These are phyloP conservation scores for Phytopythium ostracodes DNA, from an alignment of 352 stramenopile species.

Conservation along the genomic window DNA sequence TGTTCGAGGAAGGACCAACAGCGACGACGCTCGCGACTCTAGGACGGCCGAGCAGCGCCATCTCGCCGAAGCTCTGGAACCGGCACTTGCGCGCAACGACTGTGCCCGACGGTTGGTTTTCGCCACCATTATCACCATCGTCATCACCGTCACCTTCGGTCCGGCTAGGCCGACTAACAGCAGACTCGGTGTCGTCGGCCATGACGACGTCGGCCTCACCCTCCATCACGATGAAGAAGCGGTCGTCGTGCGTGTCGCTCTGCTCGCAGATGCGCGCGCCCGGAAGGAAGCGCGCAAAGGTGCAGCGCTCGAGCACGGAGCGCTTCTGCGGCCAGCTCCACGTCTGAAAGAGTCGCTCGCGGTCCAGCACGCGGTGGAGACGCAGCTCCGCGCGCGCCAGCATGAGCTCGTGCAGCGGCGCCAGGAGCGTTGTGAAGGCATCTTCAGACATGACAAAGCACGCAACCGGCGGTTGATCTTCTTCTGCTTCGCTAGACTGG, in stretches of 20 bases:
- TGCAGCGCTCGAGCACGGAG: constrained; percentile 49
- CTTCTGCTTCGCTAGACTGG: not conserved
- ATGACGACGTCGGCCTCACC: constrained; percentile 54
- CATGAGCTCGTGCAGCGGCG: constrained; percentile 53
- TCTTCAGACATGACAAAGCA: constrained; percentile 45
- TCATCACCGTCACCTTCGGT: not conserved
- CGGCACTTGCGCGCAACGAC: constrained; percentile 48
- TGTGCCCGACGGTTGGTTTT: constrained; percentile 9
- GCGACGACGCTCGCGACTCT: constrained; percentile 49
- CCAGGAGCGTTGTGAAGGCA: constrained; percentile 37
- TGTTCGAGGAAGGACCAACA: constrained; percentile 12
- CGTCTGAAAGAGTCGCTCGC: constrained; percentile 61
- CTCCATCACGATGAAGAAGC: constrained; percentile 67
- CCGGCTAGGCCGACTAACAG: no score
- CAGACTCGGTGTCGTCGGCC: constrained; percentile 22
- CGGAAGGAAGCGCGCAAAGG: constrained; percentile 36
- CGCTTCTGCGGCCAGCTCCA: constrained; percentile 29
- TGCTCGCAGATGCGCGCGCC: constrained; percentile 49
- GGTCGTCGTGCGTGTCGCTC: constrained; percentile 49
- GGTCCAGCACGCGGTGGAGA: constrained; percentile 51
- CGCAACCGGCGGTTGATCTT: constrained; percentile 20
- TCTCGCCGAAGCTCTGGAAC: constrained; percentile 77
- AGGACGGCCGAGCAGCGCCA: constrained; percentile 63
- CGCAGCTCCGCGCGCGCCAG: constrained; percentile 50
- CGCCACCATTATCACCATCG: not conserved